A percentile compares a stretch with the other conserved stretches of the same genome.
Evolutionary conservation across 306 rosid species (phyloP).

Genomic region (Fragaria iinumae): DNA sequence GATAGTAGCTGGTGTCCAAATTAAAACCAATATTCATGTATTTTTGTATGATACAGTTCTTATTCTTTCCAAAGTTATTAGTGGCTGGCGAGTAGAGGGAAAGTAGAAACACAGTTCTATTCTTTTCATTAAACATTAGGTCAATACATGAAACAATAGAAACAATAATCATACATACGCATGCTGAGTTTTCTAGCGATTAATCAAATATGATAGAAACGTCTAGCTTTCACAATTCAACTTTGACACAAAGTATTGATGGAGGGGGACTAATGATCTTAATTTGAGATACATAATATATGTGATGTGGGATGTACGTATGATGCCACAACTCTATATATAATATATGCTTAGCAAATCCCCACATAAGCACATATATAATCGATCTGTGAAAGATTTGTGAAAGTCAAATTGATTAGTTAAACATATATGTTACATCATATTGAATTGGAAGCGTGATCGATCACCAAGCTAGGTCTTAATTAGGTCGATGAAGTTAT

Average conservation of each 20-base stretch:
- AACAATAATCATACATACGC: background rate
- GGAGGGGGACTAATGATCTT: conserved; percentile 1
- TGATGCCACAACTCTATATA: background rate
- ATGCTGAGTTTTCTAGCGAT: conserved; percentile 15
- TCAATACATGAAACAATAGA: conserved; percentile 21
- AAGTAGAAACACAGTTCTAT: background rate
- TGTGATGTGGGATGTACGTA: background rate
- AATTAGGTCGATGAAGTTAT: background rate
- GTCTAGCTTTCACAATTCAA: conserved; percentile 6
- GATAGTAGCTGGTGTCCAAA: background rate
- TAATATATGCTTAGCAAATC: background rate
- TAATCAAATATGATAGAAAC: background rate
- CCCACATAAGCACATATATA: background rate
- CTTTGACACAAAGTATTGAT: background rate
- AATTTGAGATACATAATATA: background rate
- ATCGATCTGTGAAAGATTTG: no score
- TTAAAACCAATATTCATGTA: background rate
- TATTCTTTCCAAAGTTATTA: background rate
- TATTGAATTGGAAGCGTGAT: background rate
- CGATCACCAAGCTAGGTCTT: background rate
- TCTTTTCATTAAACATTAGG: background rate
- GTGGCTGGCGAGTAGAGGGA: background rate
- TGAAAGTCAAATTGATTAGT: background rate
- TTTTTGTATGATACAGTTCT: background rate
- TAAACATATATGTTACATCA: background rate